Evolutionary conservation across 768 basidiomycete genomes (phyloP).

Genomic region (Mrakia gelida): DNA sequence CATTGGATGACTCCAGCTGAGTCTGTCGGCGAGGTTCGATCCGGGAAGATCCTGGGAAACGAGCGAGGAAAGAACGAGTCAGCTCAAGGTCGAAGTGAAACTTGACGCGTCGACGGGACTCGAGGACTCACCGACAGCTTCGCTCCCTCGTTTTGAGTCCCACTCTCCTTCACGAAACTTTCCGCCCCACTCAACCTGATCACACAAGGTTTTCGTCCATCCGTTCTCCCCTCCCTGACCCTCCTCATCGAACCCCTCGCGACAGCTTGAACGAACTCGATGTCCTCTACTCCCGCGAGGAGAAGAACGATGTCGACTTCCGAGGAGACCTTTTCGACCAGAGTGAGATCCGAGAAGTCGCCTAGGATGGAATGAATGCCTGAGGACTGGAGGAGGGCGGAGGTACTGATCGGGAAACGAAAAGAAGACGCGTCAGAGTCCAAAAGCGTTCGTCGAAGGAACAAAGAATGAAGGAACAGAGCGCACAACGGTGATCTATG

Average conservation of each 20-base stretch:
- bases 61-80: neutral
- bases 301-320: neutral
- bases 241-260: neutral
- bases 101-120: neutral
- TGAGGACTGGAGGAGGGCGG: neutral
- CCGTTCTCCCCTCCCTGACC: neutral
- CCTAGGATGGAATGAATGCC: neutral
- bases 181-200: neutral
- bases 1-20: neutral
- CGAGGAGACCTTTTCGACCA: neutral
- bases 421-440: neutral
- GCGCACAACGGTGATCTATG: neutral
- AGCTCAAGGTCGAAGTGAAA: neutral
- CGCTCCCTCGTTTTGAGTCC: neutral
- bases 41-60: neutral
- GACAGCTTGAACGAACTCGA: neutral
- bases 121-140: neutral
- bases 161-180: neutral
- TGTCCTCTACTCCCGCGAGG: neutral
- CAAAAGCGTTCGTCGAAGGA: neutral
- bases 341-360: neutral
- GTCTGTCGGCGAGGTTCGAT: neutral
- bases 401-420: neutral
- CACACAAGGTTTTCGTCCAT: neutral
- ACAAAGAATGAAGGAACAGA: neutral